These are phyloP conservation scores for Pseudocercospora fuligena DNA, from an alignment of 2,329 filamentous ascomycete genomes.

Conservation along the genomic window DNA sequence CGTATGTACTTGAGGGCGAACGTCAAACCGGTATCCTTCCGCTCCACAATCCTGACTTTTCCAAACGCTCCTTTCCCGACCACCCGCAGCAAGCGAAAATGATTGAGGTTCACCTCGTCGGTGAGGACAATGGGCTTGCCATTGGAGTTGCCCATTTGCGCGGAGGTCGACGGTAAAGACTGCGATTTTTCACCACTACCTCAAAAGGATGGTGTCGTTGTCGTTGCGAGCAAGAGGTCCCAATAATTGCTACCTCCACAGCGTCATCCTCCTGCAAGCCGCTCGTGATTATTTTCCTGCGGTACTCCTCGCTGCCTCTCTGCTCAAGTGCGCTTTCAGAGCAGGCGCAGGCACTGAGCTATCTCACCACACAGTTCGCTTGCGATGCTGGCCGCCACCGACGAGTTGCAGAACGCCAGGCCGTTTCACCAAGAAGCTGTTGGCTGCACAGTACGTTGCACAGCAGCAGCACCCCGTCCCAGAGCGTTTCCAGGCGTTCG, in stretches of 20 bases:
- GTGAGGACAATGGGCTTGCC: constrained; percentile 91
- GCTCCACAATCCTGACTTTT: constrained; percentile 97
- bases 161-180: background rate
- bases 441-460: constrained; percentile 13
- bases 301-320: background rate
- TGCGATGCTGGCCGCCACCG: constrained; percentile 2
- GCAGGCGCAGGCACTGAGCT: constrained; percentile 6
- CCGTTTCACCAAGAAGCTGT: constrained; percentile 4
- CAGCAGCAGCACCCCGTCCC: constrained; percentile 11
- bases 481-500: constrained; percentile 11
- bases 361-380: background rate
- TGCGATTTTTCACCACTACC: background rate
- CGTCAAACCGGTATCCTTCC: constrained; percentile 90
- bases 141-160: constrained; percentile 86
- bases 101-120: constrained; percentile 97
- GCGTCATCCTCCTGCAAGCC: constrained; percentile 6
- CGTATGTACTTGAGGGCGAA: constrained; percentile 98
- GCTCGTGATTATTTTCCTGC: constrained; percentile 5
- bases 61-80: constrained; percentile 98
- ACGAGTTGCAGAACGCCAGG: constrained; percentile 7
- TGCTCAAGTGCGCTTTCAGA: background rate
- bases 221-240: background rate
- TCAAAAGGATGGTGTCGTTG: constrained; percentile 3
- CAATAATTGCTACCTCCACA: background rate
- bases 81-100: constrained; percentile 92